These are phyloP conservation scores for Hordeum marinum DNA, from an alignment of 176 grass and related monocot species.

Conservation along the genomic window DNA sequence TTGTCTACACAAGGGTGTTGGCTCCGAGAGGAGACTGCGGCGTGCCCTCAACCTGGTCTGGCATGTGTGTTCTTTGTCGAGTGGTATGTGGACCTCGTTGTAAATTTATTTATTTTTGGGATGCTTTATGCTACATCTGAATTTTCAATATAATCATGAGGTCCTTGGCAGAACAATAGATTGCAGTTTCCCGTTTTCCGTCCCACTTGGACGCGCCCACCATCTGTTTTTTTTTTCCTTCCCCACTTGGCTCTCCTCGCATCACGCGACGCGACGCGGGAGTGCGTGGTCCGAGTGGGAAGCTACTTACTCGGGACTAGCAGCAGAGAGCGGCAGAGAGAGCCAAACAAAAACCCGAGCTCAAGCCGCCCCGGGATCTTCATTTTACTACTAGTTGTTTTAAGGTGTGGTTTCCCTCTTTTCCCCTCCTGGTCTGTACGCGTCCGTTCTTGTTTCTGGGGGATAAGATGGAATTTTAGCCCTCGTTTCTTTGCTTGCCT, in stretches of 20 bases:
- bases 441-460: conserved; percentile 1
- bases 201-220: background rate
- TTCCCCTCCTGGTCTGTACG: background rate
- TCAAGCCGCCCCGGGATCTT: conserved; percentile 24
- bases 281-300: conserved; percentile 9
- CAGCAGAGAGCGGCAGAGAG: background rate
- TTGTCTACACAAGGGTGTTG: no score
- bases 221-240: background rate
- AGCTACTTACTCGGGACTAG: conserved; percentile 11
- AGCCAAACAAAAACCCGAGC: background rate
- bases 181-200: no score
- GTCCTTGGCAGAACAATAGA: no score
- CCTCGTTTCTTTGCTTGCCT: background rate
- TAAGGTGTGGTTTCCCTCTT: background rate
- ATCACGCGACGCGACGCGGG: conserved; percentile 7
- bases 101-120: no score
- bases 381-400: conserved; percentile 12
- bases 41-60: no score
- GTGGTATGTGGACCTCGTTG: no score
- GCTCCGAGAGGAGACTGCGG: no score
- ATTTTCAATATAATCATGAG: no score
- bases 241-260: background rate
- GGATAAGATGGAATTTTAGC: background rate
- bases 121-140: no score
- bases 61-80: no score